Conservation (phyloP, 2,329 filamentous ascomycete genomes). For the Ophiostoma australiae region DNA sequence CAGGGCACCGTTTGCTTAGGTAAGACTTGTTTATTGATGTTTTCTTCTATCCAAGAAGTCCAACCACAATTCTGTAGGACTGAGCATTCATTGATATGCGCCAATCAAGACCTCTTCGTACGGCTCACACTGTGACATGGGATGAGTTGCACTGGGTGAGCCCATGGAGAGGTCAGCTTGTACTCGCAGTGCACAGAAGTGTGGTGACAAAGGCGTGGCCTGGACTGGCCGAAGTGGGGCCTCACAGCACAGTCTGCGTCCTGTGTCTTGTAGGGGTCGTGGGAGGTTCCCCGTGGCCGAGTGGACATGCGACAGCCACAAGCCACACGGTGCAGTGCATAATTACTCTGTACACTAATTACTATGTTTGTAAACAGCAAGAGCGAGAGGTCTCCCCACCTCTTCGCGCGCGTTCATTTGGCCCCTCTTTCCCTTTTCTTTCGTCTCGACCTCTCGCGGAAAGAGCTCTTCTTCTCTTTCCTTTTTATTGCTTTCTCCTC, state of each 20-base stretch:
- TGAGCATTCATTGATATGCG: neutral
- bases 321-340: too few species aligned
- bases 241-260: neutral
- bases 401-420: constrained; percentile 1
- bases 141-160: neutral
- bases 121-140: neutral
- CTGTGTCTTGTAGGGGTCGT: neutral
- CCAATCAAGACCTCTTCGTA: neutral
- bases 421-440: constrained; percentile 14
- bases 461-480: neutral
- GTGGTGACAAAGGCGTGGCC: constrained; percentile 6
- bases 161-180: neutral
- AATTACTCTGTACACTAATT: too few species aligned
- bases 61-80: neutral
- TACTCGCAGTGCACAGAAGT: neutral
- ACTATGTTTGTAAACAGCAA: neutral
- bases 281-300: neutral
- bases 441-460: neutral
- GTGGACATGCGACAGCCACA: constrained; percentile 6
- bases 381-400: neutral
- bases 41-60: neutral
- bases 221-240: constrained; percentile 8
- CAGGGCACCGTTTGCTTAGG: neutral
- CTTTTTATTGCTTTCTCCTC: neutral
- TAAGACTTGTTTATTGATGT: neutral